Evolutionary conservation across 768 basidiomycete species (phyloP).

Genomic region (Rhodosporidiobolus odoratus): DNA sequence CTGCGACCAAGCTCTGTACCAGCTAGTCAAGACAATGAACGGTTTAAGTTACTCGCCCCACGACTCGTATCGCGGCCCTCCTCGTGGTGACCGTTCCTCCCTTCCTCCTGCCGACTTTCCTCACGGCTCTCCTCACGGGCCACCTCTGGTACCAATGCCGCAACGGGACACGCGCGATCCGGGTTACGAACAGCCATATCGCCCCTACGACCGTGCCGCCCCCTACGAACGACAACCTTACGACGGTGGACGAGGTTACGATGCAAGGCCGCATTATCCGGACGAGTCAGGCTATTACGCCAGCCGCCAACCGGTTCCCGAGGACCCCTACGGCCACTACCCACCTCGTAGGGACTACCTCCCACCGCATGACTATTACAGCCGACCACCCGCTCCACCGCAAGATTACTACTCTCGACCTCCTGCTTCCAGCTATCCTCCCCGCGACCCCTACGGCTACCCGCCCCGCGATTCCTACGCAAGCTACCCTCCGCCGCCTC

Average conservation of each 20-base stretch:
- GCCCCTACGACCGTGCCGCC: too few species aligned
- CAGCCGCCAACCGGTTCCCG: too few species aligned
- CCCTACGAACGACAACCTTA: too few species aligned
- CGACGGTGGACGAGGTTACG: too few species aligned
- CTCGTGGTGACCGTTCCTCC: not conserved
- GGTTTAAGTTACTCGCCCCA: conserved; percentile 11
- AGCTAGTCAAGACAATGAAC: not conserved
- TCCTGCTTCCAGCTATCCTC: conserved; percentile 7
- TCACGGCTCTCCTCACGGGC: not conserved
- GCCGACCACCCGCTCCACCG: not conserved
- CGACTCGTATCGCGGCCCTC: not conserved
- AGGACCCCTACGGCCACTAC: not conserved
- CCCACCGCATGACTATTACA: not conserved
- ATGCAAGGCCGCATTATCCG: too few species aligned
- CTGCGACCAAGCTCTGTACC: not conserved
- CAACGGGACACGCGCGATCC: too few species aligned
- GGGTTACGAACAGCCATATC: too few species aligned
- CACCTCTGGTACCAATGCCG: too few species aligned
- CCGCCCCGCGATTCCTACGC: not conserved
- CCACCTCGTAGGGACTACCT: not conserved
- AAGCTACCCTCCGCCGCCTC: not conserved
- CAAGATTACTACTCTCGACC: not conserved
- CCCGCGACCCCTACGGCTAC: conserved; percentile 1
- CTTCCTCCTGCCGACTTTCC: not conserved
- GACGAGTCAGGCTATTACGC: too few species aligned